Evolutionary conservation across 768 basidiomycete genomes (phyloP).

Genomic region (Multifurca ochricompacta): DNA sequence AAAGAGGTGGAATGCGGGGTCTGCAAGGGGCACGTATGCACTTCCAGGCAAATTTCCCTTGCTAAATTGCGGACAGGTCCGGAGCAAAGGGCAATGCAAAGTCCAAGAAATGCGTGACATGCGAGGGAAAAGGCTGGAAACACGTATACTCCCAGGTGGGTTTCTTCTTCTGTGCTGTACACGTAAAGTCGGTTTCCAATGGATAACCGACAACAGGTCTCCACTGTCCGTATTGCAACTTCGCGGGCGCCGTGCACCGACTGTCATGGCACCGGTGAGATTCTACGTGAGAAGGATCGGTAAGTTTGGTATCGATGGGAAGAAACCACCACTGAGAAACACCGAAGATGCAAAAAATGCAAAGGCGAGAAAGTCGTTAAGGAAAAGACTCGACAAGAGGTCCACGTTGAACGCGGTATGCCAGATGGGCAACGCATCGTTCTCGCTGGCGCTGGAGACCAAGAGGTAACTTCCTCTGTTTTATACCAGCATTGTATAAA

Average conservation of each 20-base stretch:
- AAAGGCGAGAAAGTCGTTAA: conserved; percentile 78
- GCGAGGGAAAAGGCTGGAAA: conserved; percentile 79
- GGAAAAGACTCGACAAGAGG: conserved; percentile 85
- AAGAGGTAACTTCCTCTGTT: conserved; percentile 48
- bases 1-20: conserved; percentile 68
- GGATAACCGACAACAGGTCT: conserved; percentile 29
- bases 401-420: conserved; percentile 84
- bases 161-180: background rate
- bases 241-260: conserved; percentile 55
- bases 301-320: conserved; percentile 27
- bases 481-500: background rate
- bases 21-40: conserved; percentile 68
- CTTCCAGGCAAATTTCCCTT: conserved; percentile 9
- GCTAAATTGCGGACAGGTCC: conserved; percentile 38
- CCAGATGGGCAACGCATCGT: conserved; percentile 76
- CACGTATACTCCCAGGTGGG: conserved; percentile 48
- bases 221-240: conserved; percentile 40
- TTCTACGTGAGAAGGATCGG: conserved; percentile 79
- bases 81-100: conserved; percentile 82
- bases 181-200: background rate
- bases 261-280: conserved; percentile 62
- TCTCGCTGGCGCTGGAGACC: conserved; percentile 86
- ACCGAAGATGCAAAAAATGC: conserved; percentile 85
- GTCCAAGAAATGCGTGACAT: conserved; percentile 70
- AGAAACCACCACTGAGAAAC: conserved; percentile 9